Evolutionary conservation across 495 filamentous ascomycete genomes (phyloP).

Genomic region (Pyrenula aspistea): DNA sequence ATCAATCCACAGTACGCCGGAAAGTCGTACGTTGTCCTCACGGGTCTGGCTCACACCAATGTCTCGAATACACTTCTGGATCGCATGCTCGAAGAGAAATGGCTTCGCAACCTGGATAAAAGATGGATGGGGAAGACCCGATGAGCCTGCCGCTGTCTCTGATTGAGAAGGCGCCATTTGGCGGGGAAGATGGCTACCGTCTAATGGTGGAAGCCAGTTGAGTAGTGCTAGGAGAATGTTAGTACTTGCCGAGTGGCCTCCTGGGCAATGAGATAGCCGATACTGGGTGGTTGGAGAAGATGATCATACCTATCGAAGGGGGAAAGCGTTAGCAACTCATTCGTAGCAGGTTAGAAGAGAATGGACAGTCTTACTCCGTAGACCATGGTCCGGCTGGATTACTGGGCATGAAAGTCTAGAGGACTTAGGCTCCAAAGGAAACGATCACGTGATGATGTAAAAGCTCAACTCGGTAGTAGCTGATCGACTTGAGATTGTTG

Average conservation of each 20-base stretch:
- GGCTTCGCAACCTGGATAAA: conserved; percentile 60
- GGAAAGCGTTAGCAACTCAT: too few species aligned
- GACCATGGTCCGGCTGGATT: too few species aligned
- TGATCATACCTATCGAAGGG: conserved; percentile 1
- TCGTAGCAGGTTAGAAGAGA: too few species aligned
- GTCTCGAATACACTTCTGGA: conserved; percentile 42
- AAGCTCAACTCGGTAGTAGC: too few species aligned
- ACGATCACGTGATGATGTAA: too few species aligned
- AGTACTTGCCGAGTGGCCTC: not conserved
- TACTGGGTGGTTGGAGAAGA: not conserved
- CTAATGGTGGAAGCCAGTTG: not conserved
- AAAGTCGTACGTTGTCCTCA: conserved; percentile 60
- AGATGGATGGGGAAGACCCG: conserved; percentile 50
- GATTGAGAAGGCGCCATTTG: conserved; percentile 10
- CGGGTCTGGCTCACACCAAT: conserved; percentile 42
- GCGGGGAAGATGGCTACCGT: not conserved
- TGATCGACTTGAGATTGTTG: too few species aligned
- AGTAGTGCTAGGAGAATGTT: not conserved
- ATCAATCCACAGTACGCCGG: conserved; percentile 73
- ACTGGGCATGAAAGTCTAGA: too few species aligned
- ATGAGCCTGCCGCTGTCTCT: conserved; percentile 12
- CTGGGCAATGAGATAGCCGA: not conserved
- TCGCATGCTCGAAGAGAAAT: conserved; percentile 52
- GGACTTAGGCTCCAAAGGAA: too few species aligned
- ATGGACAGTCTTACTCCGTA: too few species aligned